phyloP scores from a whole-genome alignment of 2,329 filamentous ascomycete species.

The Colletotrichum orchidophilum region DNA sequence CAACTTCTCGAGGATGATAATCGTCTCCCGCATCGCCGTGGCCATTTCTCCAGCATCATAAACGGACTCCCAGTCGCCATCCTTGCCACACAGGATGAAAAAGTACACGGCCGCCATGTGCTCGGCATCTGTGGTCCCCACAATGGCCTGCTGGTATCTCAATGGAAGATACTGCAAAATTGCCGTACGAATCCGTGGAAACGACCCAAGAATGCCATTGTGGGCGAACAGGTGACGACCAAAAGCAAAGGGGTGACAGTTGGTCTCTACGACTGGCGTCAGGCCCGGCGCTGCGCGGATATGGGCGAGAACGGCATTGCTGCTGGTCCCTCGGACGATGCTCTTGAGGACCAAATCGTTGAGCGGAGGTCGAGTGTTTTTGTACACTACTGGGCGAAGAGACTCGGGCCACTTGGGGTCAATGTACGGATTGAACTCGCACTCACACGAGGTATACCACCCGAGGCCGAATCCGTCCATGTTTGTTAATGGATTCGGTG shows the following conservation, averaged over 20 bases:
- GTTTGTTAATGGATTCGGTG: slow-evolving; percentile 21
- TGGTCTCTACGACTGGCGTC: slow-evolving; percentile 23
- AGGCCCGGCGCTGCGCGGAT: slow-evolving; percentile 21
- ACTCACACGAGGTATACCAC: slow-evolving; percentile 14
- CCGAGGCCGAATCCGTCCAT: slow-evolving; percentile 28
- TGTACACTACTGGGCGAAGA: slow-evolving; percentile 24
- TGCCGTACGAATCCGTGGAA: background rate
- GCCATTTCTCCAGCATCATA: slow-evolving; percentile 6
- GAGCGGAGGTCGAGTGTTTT: slow-evolving; percentile 19
- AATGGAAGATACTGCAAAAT: slow-evolving; percentile 27
- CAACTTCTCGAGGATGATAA: slow-evolving; percentile 9
- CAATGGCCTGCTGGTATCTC: slow-evolving; percentile 16
- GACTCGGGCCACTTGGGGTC: background rate
- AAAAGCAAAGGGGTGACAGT: slow-evolving; percentile 27
- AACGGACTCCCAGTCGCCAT: slow-evolving; percentile 17
- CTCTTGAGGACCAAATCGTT: slow-evolving; percentile 26
- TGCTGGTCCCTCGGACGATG: slow-evolving; percentile 24
- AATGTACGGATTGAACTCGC: slow-evolving; percentile 4
- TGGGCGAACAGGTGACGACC: slow-evolving; percentile 27
- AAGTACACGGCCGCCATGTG: slow-evolving; percentile 24
- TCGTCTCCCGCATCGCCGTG: slow-evolving; percentile 22
- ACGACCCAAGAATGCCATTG: slow-evolving; percentile 25
- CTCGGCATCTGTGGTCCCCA: slow-evolving; percentile 27
- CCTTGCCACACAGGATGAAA: slow-evolving; percentile 14
- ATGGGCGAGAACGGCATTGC: slow-evolving; percentile 15